Evolutionary conservation across 441 rosid species (phyloP).

Genomic region (Adansonia gregorii): DNA sequence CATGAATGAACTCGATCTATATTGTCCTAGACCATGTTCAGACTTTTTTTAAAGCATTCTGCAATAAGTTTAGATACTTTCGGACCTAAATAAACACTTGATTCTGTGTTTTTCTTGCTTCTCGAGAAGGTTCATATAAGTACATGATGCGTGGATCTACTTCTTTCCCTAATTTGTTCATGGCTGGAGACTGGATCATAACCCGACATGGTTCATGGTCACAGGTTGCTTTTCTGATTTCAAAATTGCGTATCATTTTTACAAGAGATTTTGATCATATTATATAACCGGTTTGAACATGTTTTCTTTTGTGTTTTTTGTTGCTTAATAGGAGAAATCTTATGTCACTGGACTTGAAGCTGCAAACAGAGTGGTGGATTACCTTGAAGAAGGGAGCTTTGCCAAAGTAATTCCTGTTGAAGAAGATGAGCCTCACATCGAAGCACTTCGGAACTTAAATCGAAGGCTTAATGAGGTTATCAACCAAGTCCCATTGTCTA

Average conservation of each 20-base stretch:
- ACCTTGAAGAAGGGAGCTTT: constrained; percentile 55
- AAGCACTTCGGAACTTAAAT: constrained; percentile 51
- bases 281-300: not conserved
- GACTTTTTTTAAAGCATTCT: not conserved
- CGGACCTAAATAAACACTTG: not conserved
- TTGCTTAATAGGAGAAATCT: constrained; percentile 49
- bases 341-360: constrained; percentile 62
- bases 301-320: not conserved
- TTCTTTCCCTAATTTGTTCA: constrained; percentile 59
- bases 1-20: not conserved
- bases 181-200: constrained; percentile 73
- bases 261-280: not conserved
- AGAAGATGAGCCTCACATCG: constrained; percentile 60
- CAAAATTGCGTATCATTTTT: not conserved
- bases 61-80: not conserved
- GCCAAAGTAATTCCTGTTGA: constrained; percentile 52
- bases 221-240: constrained; percentile 40
- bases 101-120: not conserved
- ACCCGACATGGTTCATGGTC: constrained; percentile 72
- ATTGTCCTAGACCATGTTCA: not conserved
- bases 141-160: constrained; percentile 63
- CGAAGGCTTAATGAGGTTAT: constrained; percentile 48
- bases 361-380: constrained; percentile 51
- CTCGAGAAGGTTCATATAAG: constrained; percentile 59
- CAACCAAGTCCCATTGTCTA: constrained; percentile 43